These are phyloP conservation scores for Candida michaelii DNA, from an alignment of 805 yeast species.

Conservation along the genomic window DNA sequence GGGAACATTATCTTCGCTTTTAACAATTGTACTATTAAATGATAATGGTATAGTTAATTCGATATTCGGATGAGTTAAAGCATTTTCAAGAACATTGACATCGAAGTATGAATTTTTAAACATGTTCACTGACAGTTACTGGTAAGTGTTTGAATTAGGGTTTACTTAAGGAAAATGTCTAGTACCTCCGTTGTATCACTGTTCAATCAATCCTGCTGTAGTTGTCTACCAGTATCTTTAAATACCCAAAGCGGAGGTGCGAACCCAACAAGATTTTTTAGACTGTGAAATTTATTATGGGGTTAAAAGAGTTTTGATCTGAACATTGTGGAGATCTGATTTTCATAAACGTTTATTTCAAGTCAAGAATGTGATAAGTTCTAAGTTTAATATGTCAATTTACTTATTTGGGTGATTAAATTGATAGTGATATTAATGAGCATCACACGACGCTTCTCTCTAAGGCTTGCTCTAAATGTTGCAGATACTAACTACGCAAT, in stretches of 20 bases:
- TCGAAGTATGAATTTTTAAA: constrained; percentile 25
- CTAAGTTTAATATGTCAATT: no score
- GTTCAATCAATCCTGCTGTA: no score
- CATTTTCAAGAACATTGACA: constrained; percentile 38
- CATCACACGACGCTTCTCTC: no score
- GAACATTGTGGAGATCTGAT: neutral
- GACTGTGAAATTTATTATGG: constrained; percentile 6
- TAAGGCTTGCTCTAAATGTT: no score
- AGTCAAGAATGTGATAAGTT: no score
- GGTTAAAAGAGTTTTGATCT: neutral
- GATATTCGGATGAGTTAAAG: constrained; percentile 29
- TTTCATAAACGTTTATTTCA: neutral
- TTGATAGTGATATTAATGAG: no score
- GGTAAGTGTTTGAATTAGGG: no score
- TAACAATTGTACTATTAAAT: constrained; percentile 26
- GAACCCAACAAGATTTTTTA: constrained; percentile 1
- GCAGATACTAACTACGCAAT: no score
- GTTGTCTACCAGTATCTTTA: neutral
- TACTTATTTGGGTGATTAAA: no score
- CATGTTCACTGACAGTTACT: no score
- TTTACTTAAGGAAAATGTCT: no score
- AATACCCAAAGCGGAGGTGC: constrained; percentile 3
- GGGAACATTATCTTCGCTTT: constrained; percentile 29
- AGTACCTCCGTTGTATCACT: no score
- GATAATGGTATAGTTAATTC: constrained; percentile 41